A percentile compares a stretch with the other conserved stretches of the same genome.
Conservation (phyloP, 2,329 filamentous ascomycete species). For the Gnomoniopsis smithogilvyi region DNA sequence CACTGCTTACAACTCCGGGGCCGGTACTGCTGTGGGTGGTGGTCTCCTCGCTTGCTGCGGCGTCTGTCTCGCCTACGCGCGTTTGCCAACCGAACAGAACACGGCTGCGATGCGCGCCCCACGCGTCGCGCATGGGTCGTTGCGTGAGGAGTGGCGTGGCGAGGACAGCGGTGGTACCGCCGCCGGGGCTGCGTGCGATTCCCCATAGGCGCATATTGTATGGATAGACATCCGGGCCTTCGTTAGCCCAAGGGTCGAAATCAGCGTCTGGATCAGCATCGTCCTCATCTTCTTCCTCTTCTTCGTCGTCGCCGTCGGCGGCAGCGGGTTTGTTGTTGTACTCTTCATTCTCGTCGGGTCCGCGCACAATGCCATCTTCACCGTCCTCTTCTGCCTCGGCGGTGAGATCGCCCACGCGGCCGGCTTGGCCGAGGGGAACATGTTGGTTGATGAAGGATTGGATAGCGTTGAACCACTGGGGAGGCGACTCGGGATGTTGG, state of each 20-base stretch:
- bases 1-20: too few relatives aligned
- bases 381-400: slow-evolving; percentile 28
- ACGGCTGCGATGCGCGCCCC: slow-evolving; percentile 33
- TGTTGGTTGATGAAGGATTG: slow-evolving; percentile 39
- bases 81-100: slow-evolving; percentile 33
- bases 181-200: slow-evolving; percentile 48
- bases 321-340: slow-evolving; percentile 5
- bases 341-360: slow-evolving; percentile 28
- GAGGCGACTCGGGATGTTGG: slow-evolving; percentile 21
- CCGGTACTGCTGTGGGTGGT: slow-evolving; percentile 10
- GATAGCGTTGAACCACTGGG: slow-evolving; percentile 48
- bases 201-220: slow-evolving; percentile 53
- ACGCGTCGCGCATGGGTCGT: slow-evolving; percentile 40
- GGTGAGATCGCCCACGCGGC: slow-evolving; percentile 33
- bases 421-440: slow-evolving; percentile 43
- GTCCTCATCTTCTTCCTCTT: slow-evolving; percentile 22
- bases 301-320: slow-evolving; percentile 23
- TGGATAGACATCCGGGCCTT: slow-evolving; percentile 41
- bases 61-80: neutral
- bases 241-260: slow-evolving; percentile 25
- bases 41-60: too few relatives aligned
- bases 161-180: slow-evolving; percentile 48
- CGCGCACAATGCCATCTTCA: slow-evolving; percentile 23
- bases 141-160: slow-evolving; percentile 46
- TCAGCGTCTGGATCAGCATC: slow-evolving; percentile 28